Evolutionary conservation across 441 rosid species (phyloP).

Genomic region (Codiaeum variegatum): DNA sequence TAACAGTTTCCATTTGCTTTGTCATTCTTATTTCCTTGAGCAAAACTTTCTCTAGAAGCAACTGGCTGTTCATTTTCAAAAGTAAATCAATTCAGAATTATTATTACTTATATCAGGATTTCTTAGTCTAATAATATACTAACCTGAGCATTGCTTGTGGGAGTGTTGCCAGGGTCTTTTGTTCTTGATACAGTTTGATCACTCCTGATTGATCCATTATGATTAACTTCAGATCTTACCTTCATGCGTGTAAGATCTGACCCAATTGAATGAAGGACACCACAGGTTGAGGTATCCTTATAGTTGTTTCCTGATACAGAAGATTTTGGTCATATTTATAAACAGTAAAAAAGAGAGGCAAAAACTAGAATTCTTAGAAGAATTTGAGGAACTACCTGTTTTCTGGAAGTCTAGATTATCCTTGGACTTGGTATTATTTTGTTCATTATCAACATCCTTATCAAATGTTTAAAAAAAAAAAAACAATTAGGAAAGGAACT

Average conservation of each 20-base stretch:
- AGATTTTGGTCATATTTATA: not conserved
- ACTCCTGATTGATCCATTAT: constrained; percentile 47
- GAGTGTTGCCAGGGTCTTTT: constrained; percentile 54
- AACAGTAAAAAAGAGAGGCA: not conserved
- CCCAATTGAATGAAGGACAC: constrained; percentile 80
- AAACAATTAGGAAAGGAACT: constrained; percentile 2
- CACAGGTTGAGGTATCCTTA: constrained; percentile 71
- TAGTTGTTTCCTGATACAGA: constrained; percentile 33
- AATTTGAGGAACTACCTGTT: constrained; percentile 27
- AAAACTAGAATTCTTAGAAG: not conserved
- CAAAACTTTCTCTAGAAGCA: constrained; percentile 78
- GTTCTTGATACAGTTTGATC: constrained; percentile 60
- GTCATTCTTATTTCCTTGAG: constrained; percentile 37
- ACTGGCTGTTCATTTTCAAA: constrained; percentile 47
- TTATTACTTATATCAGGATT: not conserved
- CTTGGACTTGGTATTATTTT: constrained; percentile 28
- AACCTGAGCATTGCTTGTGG: constrained; percentile 70
- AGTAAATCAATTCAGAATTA: not conserved
- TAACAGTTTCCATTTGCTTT: constrained; percentile 37
- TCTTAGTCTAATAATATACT: not conserved
- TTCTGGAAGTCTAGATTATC: constrained; percentile 21
- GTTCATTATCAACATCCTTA: constrained; percentile 54
- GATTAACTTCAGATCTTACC: constrained; percentile 51
- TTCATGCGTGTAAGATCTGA: constrained; percentile 88
- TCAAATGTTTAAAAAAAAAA: no score